Percentiles rank a stretch among this genome's conserved stretches.
Conservation (phyloP, 768 basidiomycete genomes). For the Russula ochroleuca region DNA sequence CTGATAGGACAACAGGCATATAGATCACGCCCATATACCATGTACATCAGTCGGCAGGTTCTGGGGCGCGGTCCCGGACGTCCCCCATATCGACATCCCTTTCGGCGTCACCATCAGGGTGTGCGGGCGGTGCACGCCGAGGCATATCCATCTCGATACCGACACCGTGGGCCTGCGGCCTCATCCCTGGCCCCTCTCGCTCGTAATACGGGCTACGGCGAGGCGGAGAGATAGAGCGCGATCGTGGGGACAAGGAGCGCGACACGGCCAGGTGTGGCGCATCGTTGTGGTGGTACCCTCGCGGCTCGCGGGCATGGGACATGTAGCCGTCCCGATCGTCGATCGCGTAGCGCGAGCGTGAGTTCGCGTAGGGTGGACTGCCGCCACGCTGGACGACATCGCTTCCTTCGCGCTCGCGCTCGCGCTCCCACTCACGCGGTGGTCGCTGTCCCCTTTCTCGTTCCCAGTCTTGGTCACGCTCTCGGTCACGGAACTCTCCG, state of each 20-base stretch:
- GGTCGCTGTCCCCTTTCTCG: conserved; percentile 41
- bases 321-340: conserved; percentile 27
- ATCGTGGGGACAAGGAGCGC: conserved; percentile 24
- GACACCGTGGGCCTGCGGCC: conserved; percentile 10
- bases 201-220: conserved; percentile 22
- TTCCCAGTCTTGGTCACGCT: conserved; percentile 30
- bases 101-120: conserved; percentile 18
- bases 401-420: conserved; percentile 20
- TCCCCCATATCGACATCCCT: conserved; percentile 25
- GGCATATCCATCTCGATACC: conserved; percentile 7
- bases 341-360: conserved; percentile 30
- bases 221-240: conserved; percentile 23
- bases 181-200: conserved; percentile 11
- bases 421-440: conserved; percentile 31
- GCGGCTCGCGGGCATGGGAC: conserved; percentile 21
- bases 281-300: conserved; percentile 23
- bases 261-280: conserved; percentile 23
- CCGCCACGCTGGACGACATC: conserved; percentile 15
- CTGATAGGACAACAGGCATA: neutral
- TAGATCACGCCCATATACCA: conserved; percentile 8
- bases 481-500: conserved; percentile 41
- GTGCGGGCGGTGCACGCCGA: conserved; percentile 12
- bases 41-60: conserved; percentile 22
- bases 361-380: conserved; percentile 19
- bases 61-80: conserved; percentile 21